Percentiles rank a stretch among this genome's conserved stretches.
phyloP scores from a whole-genome alignment of 2,329 filamentous ascomycete genomes.

The Epicoccum nigrum region DNA sequence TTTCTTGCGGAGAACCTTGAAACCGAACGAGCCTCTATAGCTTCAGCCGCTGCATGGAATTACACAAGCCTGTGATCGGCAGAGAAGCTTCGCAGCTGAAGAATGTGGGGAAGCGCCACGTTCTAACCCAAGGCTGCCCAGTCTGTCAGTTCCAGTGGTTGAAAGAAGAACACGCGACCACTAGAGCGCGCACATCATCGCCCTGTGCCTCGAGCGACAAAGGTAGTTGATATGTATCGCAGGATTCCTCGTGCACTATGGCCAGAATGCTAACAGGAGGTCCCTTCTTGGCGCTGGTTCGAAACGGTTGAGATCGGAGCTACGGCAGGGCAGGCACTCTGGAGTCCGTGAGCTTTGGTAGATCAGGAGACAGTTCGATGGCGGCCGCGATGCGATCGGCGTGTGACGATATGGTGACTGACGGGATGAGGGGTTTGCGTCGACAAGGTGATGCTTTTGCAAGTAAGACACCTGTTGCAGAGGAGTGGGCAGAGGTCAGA shows the following conservation, averaged over 20 bases:
- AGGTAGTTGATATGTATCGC: slow-evolving; percentile 28
- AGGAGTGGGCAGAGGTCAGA: slow-evolving; percentile 41
- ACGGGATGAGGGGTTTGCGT: slow-evolving; percentile 25
- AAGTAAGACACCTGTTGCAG: slow-evolving; percentile 43
- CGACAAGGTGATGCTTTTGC: slow-evolving; percentile 30
- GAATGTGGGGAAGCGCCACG: slow-evolving; percentile 49
- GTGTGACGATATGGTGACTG: slow-evolving; percentile 29
- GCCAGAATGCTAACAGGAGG: slow-evolving; percentile 32
- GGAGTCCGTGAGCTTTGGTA: slow-evolving; percentile 31
- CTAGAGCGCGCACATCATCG: slow-evolving; percentile 47
- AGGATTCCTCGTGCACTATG: slow-evolving; percentile 26
- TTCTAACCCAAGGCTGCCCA: slow-evolving; percentile 40
- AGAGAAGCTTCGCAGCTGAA: slow-evolving; percentile 38
- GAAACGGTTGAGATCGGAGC: slow-evolving; percentile 37
- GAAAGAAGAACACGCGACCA: slow-evolving; percentile 38
- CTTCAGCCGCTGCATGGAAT: slow-evolving; percentile 46
- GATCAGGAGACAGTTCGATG: slow-evolving; percentile 28
- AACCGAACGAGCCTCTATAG: slow-evolving; percentile 43
- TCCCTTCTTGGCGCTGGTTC: slow-evolving; percentile 42
- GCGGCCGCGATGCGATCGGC: slow-evolving; percentile 29
- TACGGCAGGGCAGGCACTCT: slow-evolving; percentile 35
- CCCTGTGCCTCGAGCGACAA: slow-evolving; percentile 41
- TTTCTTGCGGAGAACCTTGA: slow-evolving; percentile 44
- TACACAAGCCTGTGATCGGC: slow-evolving; percentile 38
- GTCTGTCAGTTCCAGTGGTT: slow-evolving; percentile 37